These are phyloP conservation scores for Zygotorulaspora florentina DNA, from an alignment of 805 yeast genomes.

Conservation along the genomic window DNA sequence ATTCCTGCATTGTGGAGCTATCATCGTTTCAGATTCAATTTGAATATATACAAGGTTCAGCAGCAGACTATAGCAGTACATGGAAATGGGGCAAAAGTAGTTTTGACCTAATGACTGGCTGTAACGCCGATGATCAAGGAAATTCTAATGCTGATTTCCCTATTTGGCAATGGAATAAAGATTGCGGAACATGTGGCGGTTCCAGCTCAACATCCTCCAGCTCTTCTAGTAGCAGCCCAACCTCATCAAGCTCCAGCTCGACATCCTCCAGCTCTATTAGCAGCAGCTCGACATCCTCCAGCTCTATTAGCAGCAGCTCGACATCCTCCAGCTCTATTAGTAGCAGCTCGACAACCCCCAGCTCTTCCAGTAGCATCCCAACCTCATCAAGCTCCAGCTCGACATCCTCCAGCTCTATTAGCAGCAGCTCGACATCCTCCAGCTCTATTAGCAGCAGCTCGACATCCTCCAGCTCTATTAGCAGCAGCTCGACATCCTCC, in stretches of 20 bases:
- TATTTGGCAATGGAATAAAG: slow-evolving; percentile 22
- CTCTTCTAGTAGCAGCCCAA: background rate
- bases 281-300: slow-evolving; percentile 3
- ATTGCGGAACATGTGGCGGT: slow-evolving; percentile 3
- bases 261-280: slow-evolving; percentile 2
- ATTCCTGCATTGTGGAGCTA: slow-evolving; percentile 19
- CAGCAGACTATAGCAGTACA: slow-evolving; percentile 4
- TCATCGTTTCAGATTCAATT: slow-evolving; percentile 32
- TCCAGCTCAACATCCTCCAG: slow-evolving; percentile 4
- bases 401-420: background rate
- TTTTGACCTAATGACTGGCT: slow-evolving; percentile 28
- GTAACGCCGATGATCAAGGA: slow-evolving; percentile 27
- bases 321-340: slow-evolving; percentile 3
- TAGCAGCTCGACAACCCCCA: background rate
- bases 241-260: slow-evolving; percentile 1
- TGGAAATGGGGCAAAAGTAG: slow-evolving; percentile 13
- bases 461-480: background rate
- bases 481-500: slow-evolving; percentile 2
- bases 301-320: background rate
- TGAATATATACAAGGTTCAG: slow-evolving; percentile 31
- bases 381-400: background rate
- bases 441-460: background rate
- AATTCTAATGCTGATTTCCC: slow-evolving; percentile 32
- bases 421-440: background rate
- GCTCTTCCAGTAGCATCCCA: slow-evolving; percentile 1